phyloP scores from a whole-genome alignment of 352 stramenopile species.

The Globisporangium mamillatum region DNA sequence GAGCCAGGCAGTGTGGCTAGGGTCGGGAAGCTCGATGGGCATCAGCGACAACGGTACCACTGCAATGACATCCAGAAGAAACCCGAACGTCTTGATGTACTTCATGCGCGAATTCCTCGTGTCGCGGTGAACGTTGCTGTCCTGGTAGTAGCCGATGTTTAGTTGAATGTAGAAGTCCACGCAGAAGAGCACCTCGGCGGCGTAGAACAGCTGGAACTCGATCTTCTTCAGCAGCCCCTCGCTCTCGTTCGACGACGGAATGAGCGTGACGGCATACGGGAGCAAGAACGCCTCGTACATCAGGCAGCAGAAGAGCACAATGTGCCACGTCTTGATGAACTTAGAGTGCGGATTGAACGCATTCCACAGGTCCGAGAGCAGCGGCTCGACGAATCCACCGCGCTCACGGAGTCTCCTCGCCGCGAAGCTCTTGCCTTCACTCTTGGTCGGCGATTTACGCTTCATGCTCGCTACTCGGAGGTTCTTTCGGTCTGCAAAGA shows the following conservation, averaged over 20 bases:
- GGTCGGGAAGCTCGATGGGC: slow-evolving; percentile 10
- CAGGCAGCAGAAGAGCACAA: slow-evolving; percentile 40
- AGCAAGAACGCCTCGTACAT: slow-evolving; percentile 51
- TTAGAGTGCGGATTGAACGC: slow-evolving; percentile 50
- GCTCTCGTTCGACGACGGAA: not conserved
- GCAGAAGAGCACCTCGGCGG: slow-evolving; percentile 40
- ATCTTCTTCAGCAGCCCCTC: not conserved
- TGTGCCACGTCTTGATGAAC: slow-evolving; percentile 45
- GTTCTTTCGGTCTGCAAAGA: not conserved
- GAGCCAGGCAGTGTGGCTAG: slow-evolving; percentile 26
- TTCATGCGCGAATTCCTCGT: slow-evolving; percentile 24
- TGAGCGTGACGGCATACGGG: slow-evolving; percentile 39
- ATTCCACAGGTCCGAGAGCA: slow-evolving; percentile 23
- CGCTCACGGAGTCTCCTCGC: not conserved
- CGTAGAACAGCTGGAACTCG: slow-evolving; percentile 32
- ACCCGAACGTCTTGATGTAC: slow-evolving; percentile 51
- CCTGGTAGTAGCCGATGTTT: slow-evolving; percentile 51
- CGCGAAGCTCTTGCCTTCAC: slow-evolving; percentile 2
- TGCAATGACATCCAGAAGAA: slow-evolving; percentile 39
- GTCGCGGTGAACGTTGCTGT: slow-evolving; percentile 36
- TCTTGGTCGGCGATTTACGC: not conserved
- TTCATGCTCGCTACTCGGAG: not conserved
- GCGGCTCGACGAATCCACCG: not conserved
- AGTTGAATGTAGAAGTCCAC: slow-evolving; percentile 56
- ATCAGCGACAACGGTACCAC: slow-evolving; percentile 40